Percentiles rank a stretch among this genome's conserved stretches.
These are phyloP conservation scores for Rhizopus microsporus DNA, from an alignment of 371 early-diverging fungal genomes.

Conservation along the genomic window DNA sequence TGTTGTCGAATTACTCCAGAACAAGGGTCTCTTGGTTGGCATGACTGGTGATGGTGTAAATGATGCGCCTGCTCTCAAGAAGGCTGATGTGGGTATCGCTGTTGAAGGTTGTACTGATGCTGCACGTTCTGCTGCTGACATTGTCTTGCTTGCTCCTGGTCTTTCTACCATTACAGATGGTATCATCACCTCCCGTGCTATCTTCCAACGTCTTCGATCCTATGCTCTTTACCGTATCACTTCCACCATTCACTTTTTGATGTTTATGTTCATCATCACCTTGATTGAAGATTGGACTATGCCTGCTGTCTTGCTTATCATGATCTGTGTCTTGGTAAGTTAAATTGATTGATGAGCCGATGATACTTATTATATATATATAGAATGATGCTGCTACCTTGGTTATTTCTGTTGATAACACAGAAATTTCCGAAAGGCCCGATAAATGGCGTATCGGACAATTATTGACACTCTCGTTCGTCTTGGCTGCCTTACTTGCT, in stretches of 20 bases:
- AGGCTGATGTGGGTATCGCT: slow-evolving; percentile 88
- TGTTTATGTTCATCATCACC: slow-evolving; percentile 91
- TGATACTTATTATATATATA: slow-evolving; percentile 1
- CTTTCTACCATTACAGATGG: slow-evolving; percentile 90
- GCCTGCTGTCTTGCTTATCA: slow-evolving; percentile 79
- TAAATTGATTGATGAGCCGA: background rate
- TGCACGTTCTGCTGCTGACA: slow-evolving; percentile 95
- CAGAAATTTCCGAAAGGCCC: slow-evolving; percentile 80
- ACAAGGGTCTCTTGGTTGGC: slow-evolving; percentile 69
- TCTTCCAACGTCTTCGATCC: slow-evolving; percentile 92
- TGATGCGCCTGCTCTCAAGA: slow-evolving; percentile 87
- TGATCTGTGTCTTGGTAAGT: slow-evolving; percentile 77
- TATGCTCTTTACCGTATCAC: slow-evolving; percentile 93
- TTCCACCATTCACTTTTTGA: slow-evolving; percentile 89
- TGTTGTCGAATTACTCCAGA: slow-evolving; percentile 86
- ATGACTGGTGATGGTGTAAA: slow-evolving; percentile 72
- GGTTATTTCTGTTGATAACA: slow-evolving; percentile 91
- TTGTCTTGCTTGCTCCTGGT: slow-evolving; percentile 87
- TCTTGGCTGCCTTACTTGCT: slow-evolving; percentile 75
- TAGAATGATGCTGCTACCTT: slow-evolving; percentile 90
- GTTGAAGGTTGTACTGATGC: slow-evolving; percentile 92
- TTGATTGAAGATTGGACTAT: slow-evolving; percentile 79
- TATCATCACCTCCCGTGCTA: slow-evolving; percentile 80
- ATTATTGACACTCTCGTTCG: slow-evolving; percentile 74
- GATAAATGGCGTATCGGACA: slow-evolving; percentile 95